These are phyloP conservation scores for Iris macrosiphon DNA, from an alignment of 106 monocot genomes.

Conservation along the genomic window DNA sequence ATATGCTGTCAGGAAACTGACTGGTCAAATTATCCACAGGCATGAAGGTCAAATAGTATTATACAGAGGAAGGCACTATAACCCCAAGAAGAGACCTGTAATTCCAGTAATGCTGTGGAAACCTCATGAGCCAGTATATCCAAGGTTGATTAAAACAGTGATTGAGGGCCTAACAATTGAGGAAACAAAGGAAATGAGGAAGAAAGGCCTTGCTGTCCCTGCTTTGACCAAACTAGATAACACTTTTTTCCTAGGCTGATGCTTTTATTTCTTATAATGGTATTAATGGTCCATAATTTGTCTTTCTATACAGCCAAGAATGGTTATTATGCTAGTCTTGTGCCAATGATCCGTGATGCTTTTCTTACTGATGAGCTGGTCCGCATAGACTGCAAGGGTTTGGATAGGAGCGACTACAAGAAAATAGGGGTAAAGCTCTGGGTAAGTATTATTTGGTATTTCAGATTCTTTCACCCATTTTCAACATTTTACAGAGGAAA, in stretches of 20 bases:
- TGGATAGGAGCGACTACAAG: constrained; percentile 66
- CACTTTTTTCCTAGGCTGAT: not conserved
- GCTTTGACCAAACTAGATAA: constrained; percentile 70
- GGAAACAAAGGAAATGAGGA: constrained; percentile 87
- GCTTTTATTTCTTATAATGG: not conserved
- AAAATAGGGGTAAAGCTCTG: constrained; percentile 73
- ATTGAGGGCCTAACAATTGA: constrained; percentile 61
- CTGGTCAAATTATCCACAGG: constrained; percentile 59
- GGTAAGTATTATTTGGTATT: constrained; percentile 24
- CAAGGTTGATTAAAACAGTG: constrained; percentile 60
- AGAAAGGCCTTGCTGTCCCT: constrained; percentile 53
- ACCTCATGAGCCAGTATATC: constrained; percentile 76
- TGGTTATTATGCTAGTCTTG: constrained; percentile 78
- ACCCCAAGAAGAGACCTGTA: constrained; percentile 64
- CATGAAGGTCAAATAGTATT: constrained; percentile 63
- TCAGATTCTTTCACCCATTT: too few species aligned
- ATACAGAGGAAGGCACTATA: constrained; percentile 64
- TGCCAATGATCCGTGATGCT: constrained; percentile 77
- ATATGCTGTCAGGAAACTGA: constrained; percentile 52
- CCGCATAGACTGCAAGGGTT: constrained; percentile 70
- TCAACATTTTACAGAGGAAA: too few species aligned
- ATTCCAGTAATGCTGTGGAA: constrained; percentile 88
- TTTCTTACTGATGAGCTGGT: constrained; percentile 68
- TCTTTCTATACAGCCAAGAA: constrained; percentile 53
- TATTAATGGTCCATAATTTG: constrained; percentile 1